Base-by-base conservation (phyloP, 257 asterid genomes). In the Nicotiana paniculata region DNA sequence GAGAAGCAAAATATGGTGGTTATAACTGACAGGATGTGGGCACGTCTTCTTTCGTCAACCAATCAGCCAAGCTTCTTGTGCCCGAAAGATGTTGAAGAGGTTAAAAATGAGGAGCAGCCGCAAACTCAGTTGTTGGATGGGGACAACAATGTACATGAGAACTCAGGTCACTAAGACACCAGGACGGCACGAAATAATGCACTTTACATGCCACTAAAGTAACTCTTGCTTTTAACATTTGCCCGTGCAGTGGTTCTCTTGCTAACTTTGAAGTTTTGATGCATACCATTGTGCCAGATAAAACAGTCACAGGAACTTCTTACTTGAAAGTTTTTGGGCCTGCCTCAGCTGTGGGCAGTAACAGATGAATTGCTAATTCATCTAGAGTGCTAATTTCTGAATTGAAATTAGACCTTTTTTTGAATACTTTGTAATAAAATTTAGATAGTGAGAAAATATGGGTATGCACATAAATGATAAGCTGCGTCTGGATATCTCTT, bases 21-120 rank as follows among this genome's bases (percentile, higher is more conserved):
- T 30, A 90, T 89, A 84, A 92, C 96, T 3, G 96, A 92, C 88
- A 85, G 96, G 83, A 91, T 91, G 96, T 91, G 93, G 93, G 96
- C 96, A 3, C 90, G 96, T 86, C 93, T 91, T 86, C 91, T 91
- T 53, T 86, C 95, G 24, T 91, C 95, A 67, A 91, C 95, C 61
- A 91, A 91, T 85, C 95, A 91, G 80, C 95, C 95, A 0, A 92
- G 96, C 83, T 92, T 92, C 86, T 81, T 92, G 62, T 68, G 83
- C 26, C 74, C 83, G 62, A 89, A 89, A 79, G 88, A 86, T 28
- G 64, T 82, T 11, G 84, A 80, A 3, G 89, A 84, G 69, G 80
- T 77, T 82, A 81, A 81, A 81, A 88, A 77, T 35, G 89, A 83
- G 4, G 66, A 83, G 77, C 84, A 5, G 24, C 89, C 87, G 30